A percentile compares a stretch with the other conserved stretches of the same genome.
Evolutionary conservation across 2,329 filamentous ascomycete genomes (phyloP).

Genomic region (Xylogone sp.): DNA sequence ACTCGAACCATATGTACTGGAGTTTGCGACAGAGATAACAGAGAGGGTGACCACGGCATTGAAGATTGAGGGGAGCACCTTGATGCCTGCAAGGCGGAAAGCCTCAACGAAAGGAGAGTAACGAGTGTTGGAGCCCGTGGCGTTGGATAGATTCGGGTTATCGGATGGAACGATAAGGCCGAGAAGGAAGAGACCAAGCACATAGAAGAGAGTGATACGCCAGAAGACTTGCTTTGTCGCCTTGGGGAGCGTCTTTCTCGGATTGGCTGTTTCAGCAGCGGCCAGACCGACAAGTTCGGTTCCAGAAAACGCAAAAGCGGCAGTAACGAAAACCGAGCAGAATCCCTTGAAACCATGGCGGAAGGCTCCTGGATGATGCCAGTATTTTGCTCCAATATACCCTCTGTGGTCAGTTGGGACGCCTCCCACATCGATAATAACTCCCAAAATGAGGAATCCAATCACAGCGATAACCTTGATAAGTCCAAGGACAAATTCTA

Average conservation of each 20-base stretch:
- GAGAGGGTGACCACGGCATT: conserved; percentile 57
- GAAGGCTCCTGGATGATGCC: conserved; percentile 37
- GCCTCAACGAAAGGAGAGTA: conserved; percentile 56
- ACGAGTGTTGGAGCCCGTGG: conserved; percentile 34
- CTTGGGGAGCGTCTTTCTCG: conserved; percentile 42
- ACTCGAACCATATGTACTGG: conserved; percentile 55
- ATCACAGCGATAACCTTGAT: conserved; percentile 55
- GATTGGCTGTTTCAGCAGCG: conserved; percentile 47
- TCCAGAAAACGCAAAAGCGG: conserved; percentile 47
- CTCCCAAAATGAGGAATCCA: conserved; percentile 61
- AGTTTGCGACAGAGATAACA: conserved; percentile 56
- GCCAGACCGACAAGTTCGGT: conserved; percentile 51
- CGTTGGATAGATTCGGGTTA: conserved; percentile 37
- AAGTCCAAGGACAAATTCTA: conserved; percentile 51
- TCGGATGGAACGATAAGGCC: conserved; percentile 44
- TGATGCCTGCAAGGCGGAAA: conserved; percentile 47
- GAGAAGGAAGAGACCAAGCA: conserved; percentile 47
- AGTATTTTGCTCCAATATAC: conserved; percentile 58
- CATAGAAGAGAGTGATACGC: conserved; percentile 50
- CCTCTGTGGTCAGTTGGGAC: conserved; percentile 39
- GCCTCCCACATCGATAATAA: conserved; percentile 54
- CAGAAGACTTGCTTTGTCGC: conserved; percentile 53
- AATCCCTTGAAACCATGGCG: conserved; percentile 48
- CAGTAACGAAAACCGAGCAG: conserved; percentile 47
- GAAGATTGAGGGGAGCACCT: conserved; percentile 52